These are phyloP conservation scores for Volvox africanus DNA, from an alignment of 139 green algal genomes.

Conservation along the genomic window DNA sequence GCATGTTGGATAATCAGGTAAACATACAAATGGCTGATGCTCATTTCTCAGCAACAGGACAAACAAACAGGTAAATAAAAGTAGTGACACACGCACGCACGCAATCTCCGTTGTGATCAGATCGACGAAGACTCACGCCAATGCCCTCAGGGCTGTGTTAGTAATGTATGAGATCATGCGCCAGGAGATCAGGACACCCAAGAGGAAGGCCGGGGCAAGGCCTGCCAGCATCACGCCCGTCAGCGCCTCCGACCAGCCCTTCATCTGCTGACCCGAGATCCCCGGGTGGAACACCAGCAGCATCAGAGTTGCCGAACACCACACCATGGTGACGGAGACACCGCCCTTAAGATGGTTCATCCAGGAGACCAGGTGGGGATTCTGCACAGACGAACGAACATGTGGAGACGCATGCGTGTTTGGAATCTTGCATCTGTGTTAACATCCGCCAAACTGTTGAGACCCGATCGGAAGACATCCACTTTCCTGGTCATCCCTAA, in stretches of 20 bases:
- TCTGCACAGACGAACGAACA: not conserved
- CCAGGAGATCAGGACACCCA: not conserved
- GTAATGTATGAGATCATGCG: not conserved
- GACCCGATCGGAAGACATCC: no score
- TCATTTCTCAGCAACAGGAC: no score
- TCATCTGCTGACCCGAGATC: not conserved
- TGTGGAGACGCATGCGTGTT: not conserved
- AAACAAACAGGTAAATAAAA: no score
- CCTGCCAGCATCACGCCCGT: not conserved
- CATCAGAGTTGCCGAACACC: not conserved
- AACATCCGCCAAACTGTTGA: no score
- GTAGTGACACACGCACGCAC: no score
- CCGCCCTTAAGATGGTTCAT: conserved; percentile 32
- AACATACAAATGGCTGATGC: no score
- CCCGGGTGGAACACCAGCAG: conserved; percentile 35
- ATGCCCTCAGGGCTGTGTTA: not conserved
- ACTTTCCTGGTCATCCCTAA: no score
- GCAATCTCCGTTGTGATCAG: no score
- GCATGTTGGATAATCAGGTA: no score
- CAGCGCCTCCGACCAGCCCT: not conserved
- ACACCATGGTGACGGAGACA: not conserved
- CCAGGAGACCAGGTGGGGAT: conserved; percentile 15
- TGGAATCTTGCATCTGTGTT: no score
- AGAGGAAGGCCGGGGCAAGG: not conserved
- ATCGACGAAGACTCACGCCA: conserved; percentile 1